These are phyloP conservation scores for Apiospora arundinis DNA, from an alignment of 2,329 filamentous ascomycete genomes.

Conservation along the genomic window DNA sequence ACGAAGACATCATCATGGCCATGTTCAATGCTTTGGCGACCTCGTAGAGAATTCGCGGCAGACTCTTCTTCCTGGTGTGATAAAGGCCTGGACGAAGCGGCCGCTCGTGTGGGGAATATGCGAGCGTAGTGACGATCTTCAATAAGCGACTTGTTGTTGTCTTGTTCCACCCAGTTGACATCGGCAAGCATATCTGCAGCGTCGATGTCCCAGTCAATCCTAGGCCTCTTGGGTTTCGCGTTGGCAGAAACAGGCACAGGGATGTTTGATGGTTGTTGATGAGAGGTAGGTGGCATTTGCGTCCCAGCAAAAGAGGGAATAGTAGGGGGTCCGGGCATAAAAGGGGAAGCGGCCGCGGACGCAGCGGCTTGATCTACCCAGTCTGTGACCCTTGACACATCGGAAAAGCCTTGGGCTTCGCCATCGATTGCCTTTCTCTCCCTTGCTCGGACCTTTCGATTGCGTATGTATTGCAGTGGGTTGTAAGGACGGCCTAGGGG, in stretches of 20 bases:
- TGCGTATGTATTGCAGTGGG: slow-evolving; percentile 89
- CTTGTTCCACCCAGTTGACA: slow-evolving; percentile 87
- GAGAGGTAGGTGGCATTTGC: slow-evolving; percentile 41
- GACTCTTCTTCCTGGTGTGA: slow-evolving; percentile 30
- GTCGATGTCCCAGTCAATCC: slow-evolving; percentile 84
- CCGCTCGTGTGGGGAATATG: slow-evolving; percentile 62
- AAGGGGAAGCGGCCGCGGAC: slow-evolving; percentile 47
- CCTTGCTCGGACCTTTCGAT: slow-evolving; percentile 82
- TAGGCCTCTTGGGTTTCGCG: slow-evolving; percentile 71
- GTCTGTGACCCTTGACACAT: slow-evolving; percentile 71
- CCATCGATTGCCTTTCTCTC: slow-evolving; percentile 78
- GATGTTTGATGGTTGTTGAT: slow-evolving; percentile 43
- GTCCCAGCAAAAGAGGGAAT: slow-evolving; percentile 56
- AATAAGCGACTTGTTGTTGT: slow-evolving; percentile 78
- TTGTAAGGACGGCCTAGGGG: slow-evolving; percentile 78
- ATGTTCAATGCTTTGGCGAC: not conserved
- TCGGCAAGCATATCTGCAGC: slow-evolving; percentile 90
- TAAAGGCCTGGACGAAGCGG: slow-evolving; percentile 24
- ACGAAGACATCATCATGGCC: slow-evolving; percentile 19
- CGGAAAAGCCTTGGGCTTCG: slow-evolving; percentile 76
- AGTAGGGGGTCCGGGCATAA: slow-evolving; percentile 41
- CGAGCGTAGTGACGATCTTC: slow-evolving; percentile 79
- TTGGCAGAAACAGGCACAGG: slow-evolving; percentile 49
- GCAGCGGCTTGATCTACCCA: slow-evolving; percentile 78
- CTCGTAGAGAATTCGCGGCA: slow-evolving; percentile 20